Percentiles rank a stretch among this genome's conserved stretches.
Evolutionary conservation across 2,329 filamentous ascomycete species (phyloP).

Genomic region (Calonectria crousiana): DNA sequence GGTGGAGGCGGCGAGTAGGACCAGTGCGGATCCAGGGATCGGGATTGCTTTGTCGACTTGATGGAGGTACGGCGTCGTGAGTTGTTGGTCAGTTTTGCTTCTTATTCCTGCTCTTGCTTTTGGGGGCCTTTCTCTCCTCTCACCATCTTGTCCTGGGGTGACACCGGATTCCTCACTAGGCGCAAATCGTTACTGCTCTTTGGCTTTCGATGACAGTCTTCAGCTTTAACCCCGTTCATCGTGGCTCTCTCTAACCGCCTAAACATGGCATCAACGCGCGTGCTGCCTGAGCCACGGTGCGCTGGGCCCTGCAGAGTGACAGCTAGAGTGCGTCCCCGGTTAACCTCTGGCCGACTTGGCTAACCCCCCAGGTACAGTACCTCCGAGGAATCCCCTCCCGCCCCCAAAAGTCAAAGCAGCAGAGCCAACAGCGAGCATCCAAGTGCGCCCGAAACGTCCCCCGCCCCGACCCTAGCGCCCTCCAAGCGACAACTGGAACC

Average conservation of each 20-base stretch:
- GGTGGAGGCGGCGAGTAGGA: slow-evolving; percentile 1
- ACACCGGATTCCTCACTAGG: not conserved
- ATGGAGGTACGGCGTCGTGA: slow-evolving; percentile 1
- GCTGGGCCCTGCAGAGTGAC: slow-evolving; percentile 3
- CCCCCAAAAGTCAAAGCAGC: slow-evolving; percentile 13
- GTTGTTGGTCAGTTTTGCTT: not conserved
- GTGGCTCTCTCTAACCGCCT: not conserved
- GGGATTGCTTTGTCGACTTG: slow-evolving; percentile 4
- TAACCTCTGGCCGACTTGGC: not conserved
- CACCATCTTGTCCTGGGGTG: not conserved
- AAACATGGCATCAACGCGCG: slow-evolving; percentile 18
- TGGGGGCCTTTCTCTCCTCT: not conserved
- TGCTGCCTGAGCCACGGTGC: slow-evolving; percentile 10
- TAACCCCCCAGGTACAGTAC: slow-evolving; percentile 8
- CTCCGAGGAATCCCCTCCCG: slow-evolving; percentile 10
- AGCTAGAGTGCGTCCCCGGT: slow-evolving; percentile 1
- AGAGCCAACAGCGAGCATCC: slow-evolving; percentile 19
- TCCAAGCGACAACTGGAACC: slow-evolving; percentile 30
- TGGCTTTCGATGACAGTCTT: not conserved
- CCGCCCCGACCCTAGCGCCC: slow-evolving; percentile 32
- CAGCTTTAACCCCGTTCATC: not conserved
- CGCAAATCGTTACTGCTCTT: not conserved
- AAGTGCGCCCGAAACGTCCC: slow-evolving; percentile 24
- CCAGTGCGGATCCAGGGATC: not conserved
- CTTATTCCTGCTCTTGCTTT: not conserved